Evolutionary conservation across 345 rosid species (phyloP), one percentile per base, ranked within the genome.

Genomic region (Kernera saxatilis): DNA sequence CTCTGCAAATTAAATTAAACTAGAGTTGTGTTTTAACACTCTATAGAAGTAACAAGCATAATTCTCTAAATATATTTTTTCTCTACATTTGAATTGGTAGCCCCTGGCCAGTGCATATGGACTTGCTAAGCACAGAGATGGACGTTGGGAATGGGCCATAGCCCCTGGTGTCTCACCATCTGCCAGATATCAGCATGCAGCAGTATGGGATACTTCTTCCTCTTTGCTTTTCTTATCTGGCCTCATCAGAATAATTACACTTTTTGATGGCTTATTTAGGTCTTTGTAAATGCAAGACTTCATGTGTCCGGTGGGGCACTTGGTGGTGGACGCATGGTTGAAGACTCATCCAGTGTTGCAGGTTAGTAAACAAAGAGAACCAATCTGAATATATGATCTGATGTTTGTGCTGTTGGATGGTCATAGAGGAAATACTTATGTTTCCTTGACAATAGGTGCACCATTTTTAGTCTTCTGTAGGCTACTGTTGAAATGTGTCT

Each of bases 71-170:
- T 35, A 25, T 27, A 2, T 56, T 5, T 25, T 26, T 23, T 36
- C 23, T 77, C n/a, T 39, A 23, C 48, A 54, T 48, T 67, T 48
- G 30, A 10, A 51, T 67, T 64, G 78, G 54, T 84, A 91, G 97
- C 97, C 97, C 45, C 77, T 89, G 73, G 87, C 97, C 35, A 91
- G 93, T 78, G 97, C 97, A 43, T 91, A 91, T 83, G 97, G 97
- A 77, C 96, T 91, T 82, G 97, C 97, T 18, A 91, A 89, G 82
- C 97, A 91, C 59, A 87, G 97, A 77, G 97, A 91, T 79, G 97
- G 97, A 57, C 97, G 97, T 40, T 91, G 97, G 97, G 97, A 91
- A 78, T 91, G 97, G 97, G 97, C 97, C 73, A 91, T 91, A 70
- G 97, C 97, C 73, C 97, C 97, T 65, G 97, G 97, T 76, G 96